A percentile compares a stretch with the other conserved stretches of the same genome.
Evolutionary conservation across 257 asterid species (phyloP).

Genomic region (Solanum ossicruentum): DNA sequence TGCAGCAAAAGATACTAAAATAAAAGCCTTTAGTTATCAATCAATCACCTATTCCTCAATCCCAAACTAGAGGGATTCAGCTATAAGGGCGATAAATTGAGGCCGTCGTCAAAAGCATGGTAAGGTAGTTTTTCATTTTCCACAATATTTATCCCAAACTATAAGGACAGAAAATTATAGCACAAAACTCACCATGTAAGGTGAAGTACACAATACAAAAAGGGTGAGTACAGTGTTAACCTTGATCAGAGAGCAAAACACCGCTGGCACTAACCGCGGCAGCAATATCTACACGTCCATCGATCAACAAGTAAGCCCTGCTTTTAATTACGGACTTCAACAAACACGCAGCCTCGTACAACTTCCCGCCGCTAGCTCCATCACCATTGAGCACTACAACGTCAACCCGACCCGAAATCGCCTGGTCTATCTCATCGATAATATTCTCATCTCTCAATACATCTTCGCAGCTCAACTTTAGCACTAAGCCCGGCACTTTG

Average conservation of each 20-base stretch:
- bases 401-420: constrained; percentile 56
- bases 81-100: not conserved
- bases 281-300: constrained; percentile 82
- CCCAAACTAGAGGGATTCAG: not conserved
- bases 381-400: constrained; percentile 66
- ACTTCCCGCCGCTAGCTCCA: constrained; percentile 50
- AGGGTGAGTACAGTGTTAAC: constrained; percentile 8
- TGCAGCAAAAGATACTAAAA: not conserved
- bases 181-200: not conserved
- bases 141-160: not conserved
- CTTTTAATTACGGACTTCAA: constrained; percentile 66
- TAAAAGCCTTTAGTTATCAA: not conserved
- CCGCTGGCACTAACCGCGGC: constrained; percentile 85
- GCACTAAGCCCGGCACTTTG: constrained; percentile 58
- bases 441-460: constrained; percentile 30
- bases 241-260: constrained; percentile 91
- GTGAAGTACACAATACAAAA: not conserved
- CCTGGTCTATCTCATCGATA: constrained; percentile 45
- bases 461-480: constrained; percentile 46
- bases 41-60: not conserved
- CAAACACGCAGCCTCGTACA: constrained; percentile 80
- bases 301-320: constrained; percentile 78
- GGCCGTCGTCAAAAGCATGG: not conserved
- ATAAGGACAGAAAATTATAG: not conserved
- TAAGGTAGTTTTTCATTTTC: not conserved